phyloP scores from a whole-genome alignment of 2,329 filamentous ascomycete genomes.

The Elsinoe australis region DNA sequence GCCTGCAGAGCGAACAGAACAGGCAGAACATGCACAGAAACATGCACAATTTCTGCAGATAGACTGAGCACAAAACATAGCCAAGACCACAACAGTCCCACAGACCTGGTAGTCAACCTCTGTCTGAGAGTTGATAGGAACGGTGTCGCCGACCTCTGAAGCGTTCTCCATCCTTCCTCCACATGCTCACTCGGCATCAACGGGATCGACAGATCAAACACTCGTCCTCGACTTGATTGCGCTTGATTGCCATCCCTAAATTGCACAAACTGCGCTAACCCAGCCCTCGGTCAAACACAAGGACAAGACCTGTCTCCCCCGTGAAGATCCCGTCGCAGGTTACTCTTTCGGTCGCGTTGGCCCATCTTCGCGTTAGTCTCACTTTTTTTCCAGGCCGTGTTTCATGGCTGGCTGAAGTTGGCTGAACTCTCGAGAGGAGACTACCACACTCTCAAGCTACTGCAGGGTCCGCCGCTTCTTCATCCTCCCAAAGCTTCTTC shows the following conservation, averaged over 20 bases:
- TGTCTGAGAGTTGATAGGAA: no score
- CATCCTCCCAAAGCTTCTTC: background rate
- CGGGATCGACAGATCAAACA: no score
- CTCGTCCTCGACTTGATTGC: no score
- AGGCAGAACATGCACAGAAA: background rate
- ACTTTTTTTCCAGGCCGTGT: conserved; percentile 12
- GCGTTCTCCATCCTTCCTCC: no score
- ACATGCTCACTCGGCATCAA: no score
- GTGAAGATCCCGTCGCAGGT: conserved; percentile 10
- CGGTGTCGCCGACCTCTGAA: no score
- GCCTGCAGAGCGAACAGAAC: background rate
- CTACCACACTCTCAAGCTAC: conserved; percentile 11
- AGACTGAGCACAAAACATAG: background rate
- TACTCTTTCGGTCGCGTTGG: background rate
- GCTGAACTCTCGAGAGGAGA: background rate
- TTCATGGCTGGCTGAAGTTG: conserved; percentile 5
- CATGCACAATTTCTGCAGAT: background rate
- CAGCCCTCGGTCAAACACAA: no score
- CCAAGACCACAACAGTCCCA: no score
- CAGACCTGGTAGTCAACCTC: no score
- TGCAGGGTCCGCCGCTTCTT: conserved; percentile 7
- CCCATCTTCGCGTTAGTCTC: conserved; percentile 2
- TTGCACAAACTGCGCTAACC: no score
- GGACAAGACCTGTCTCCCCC: no score
- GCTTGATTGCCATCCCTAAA: no score